Evolutionary conservation across 345 rosid species (phyloP), one percentile per base, ranked within the genome.

Genomic region (Rhizophora apiculata): DNA sequence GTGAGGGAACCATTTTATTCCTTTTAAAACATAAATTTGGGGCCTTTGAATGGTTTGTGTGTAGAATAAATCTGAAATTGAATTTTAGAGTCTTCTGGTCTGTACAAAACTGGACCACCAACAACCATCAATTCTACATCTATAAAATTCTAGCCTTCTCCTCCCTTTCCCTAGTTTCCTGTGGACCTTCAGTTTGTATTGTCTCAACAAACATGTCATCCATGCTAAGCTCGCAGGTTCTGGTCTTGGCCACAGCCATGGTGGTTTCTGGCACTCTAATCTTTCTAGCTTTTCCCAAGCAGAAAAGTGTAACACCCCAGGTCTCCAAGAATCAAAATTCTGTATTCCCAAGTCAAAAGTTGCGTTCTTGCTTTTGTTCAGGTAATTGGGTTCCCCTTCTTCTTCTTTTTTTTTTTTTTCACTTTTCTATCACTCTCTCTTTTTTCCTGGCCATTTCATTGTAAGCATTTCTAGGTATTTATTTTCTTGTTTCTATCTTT

Each of bases 201-300:
- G n/a, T 49, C 18, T 20, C 51, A 1, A 5, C 56, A 0, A 49
- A 51, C 53, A 61, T 66, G 72, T 56, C 87, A 36, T 74, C 68
- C 20, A 72, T 76, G 0, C 71, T 85, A 0, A 79, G 78, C 67
- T 83, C 85, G 46, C 82, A 84, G 53, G 81, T 83, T 20, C 69
- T 92, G 62, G 89, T 88, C 27, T 71, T 93, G 29, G 98, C 91
- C 8, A 85, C 96, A 0, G 96, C 93, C 67, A 88, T 93, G 91
- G 88, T 81, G 4, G 87, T 93, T 68, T 88, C 98, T 32, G 84
- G 80, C 75, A 88, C 98, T 27, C 83, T 85, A 46, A 78, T 93
- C 63, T 85, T 82, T 66, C 85, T 93, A 2, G 84, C 93, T 8
- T 79, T 88, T 54, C 85, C 93, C 62, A 84, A 84, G 78, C 85